Evolutionary conservation across 164 flowering plant genomes (phyloP), one percentile per base, ranked within the genome.

Genomic region (Vitis rupestris): DNA sequence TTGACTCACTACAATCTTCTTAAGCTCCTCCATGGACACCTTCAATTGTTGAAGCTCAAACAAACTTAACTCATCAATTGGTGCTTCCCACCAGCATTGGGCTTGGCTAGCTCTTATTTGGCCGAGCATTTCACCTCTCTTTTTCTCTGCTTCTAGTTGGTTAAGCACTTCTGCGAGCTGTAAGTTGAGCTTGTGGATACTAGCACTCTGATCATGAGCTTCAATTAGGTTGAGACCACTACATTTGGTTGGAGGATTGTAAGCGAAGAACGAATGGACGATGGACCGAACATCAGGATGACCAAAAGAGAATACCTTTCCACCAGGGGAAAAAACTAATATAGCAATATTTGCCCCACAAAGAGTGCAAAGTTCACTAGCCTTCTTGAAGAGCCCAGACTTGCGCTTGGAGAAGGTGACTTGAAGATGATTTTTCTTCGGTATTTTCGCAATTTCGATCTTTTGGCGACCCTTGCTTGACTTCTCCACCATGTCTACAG

Each of bases 331-430:
- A 44, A 68, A 68, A 0, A 59, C 57, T 15, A 68, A 14, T 0
- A 59, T 11, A 0, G 71, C 71, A 30, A 59, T 44, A 14, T 68
- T 64, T 4, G 64, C 71, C 15, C 71, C 71, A 14, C 64, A 59
- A 5, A 68, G 64, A 8, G 59, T 59, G 64, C 27, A 65, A 29
- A 65, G 57, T n/a, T 65, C 68, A 9, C 59, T 51, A 13, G 80
- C 80, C 47, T 73, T 77, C 59, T 73, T 77, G 55, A 74, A 77
- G 31, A 77, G 31, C 2, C 79, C 79, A 15, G 65, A 44, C 9
- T 53, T 29, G 2, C 59, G 59, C 50, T 74, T 74, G 2, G 69
- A 63, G 60, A 74, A 74, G 16, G 80, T 67, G 29, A 77, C 75
- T 7, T 59, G 69, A 2, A 50, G 69, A 52, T 63, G 63, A 27